phyloP scores from a whole-genome alignment of 176 grass and related monocot species.

The Rhynchospora tenuis region DNA sequence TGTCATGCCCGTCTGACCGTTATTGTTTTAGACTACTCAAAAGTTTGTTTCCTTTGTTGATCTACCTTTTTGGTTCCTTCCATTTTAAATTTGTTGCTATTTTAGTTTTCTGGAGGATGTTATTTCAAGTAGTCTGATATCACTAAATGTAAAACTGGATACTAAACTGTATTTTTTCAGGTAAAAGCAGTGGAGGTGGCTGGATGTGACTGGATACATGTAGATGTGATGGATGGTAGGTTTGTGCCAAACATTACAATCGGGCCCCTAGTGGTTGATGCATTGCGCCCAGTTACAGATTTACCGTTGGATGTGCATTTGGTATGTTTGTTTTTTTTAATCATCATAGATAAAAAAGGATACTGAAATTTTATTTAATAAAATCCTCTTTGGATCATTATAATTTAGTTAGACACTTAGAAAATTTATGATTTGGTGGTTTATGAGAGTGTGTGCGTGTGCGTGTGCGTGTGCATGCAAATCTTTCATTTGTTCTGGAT shows the following conservation, averaged over 20 bases:
- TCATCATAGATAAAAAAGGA: background rate
- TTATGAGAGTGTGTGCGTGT: background rate
- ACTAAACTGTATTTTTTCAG: constrained; percentile 30
- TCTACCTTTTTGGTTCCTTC: background rate
- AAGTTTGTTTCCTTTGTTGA: background rate
- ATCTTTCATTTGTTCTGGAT: background rate
- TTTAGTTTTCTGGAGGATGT: background rate
- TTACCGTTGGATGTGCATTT: constrained; percentile 97
- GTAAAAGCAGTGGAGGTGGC: constrained; percentile 97
- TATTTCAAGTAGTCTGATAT: background rate
- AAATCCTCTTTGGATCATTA: background rate
- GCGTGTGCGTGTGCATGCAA: no score
- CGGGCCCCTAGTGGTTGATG: constrained; percentile 82
- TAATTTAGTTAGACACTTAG: background rate
- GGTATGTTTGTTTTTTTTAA: constrained; percentile 37
- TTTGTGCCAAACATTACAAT: constrained; percentile 99
- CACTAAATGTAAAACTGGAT: background rate
- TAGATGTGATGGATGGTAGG: constrained; percentile 96
- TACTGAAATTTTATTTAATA: background rate
- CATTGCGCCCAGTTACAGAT: constrained; percentile 90
- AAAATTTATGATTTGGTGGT: background rate
- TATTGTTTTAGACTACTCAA: background rate
- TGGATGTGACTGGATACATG: constrained; percentile 99
- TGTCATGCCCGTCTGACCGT: background rate
- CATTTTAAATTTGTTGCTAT: background rate